phyloP scores from a whole-genome alignment of 2,329 filamentous ascomycete species.

The Verticillium albo-atrum region DNA sequence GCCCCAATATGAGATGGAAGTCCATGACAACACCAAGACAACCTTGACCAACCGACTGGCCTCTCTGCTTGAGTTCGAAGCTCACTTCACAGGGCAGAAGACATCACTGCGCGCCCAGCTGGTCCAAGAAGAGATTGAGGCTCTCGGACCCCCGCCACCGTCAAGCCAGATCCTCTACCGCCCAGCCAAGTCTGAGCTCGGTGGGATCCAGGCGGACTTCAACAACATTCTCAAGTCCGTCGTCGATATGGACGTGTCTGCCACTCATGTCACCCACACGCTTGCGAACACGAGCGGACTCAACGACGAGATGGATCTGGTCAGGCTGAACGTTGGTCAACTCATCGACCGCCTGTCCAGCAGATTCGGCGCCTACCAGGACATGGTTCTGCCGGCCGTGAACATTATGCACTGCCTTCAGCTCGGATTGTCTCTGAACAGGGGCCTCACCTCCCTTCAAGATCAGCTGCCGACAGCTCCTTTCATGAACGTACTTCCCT shows the following conservation, averaged over 20 bases:
- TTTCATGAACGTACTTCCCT: conserved; percentile 42
- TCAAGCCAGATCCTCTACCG: conserved; percentile 65
- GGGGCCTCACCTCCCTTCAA: conserved; percentile 37
- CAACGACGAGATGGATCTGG: conserved; percentile 41
- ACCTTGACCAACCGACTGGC: conserved; percentile 53
- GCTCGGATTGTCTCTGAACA: conserved; percentile 65
- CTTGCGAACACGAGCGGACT: conserved; percentile 23
- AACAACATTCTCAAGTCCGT: conserved; percentile 67
- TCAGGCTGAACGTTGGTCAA: conserved; percentile 57
- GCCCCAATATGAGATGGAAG: conserved; percentile 60
- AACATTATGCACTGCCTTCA: conserved; percentile 77
- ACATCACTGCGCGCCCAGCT: conserved; percentile 63
- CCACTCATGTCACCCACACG: conserved; percentile 28
- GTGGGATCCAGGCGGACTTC: conserved; percentile 77
- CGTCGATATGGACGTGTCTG: conserved; percentile 40
- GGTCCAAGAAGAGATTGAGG: conserved; percentile 56
- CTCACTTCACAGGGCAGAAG: conserved; percentile 60
- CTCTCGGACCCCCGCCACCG: conserved; percentile 63
- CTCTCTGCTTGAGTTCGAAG: conserved; percentile 62
- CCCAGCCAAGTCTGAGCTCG: conserved; percentile 62
- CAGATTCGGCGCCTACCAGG: conserved; percentile 75
- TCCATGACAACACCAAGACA: conserved; percentile 48
- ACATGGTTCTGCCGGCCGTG: conserved; percentile 73
- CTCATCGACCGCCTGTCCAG: conserved; percentile 66
- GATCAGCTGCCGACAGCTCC: conserved; percentile 16